Evolutionary conservation across 2,329 filamentous ascomycete species (phyloP).

Genomic region (Xylariaceae sp.): DNA sequence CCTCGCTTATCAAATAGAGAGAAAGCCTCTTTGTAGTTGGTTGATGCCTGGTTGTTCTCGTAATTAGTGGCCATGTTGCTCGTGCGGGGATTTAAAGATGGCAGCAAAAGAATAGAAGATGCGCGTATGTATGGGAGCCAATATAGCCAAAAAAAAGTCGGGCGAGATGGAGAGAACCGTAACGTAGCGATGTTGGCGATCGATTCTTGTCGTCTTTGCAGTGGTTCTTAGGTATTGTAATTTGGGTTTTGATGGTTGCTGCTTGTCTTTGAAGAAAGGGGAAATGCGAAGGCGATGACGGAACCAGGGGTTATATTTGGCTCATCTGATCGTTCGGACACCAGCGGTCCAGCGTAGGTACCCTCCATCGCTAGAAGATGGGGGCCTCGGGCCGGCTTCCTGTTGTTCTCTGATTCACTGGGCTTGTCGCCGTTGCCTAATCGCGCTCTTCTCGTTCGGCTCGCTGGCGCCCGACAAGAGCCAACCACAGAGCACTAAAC

Average conservation of each 20-base stretch:
- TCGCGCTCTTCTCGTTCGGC: constrained; percentile 7
- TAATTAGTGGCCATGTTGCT: constrained; percentile 33
- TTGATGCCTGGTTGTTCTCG: constrained; percentile 57
- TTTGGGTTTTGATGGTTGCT: neutral
- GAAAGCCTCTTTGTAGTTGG: constrained; percentile 99
- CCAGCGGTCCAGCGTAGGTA: no score
- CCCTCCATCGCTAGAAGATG: constrained; percentile 8
- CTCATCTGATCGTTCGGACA: constrained; percentile 11
- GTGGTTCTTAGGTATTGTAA: neutral
- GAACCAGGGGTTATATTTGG: constrained; percentile 6
- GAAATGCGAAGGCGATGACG: constrained; percentile 7
- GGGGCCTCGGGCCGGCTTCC: constrained; percentile 15
- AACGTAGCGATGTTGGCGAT: neutral
- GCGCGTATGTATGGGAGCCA: constrained; percentile 3
- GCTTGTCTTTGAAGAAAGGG: constrained; percentile 3
- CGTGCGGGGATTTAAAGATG: constrained; percentile 11
- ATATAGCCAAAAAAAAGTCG: constrained; percentile 6
- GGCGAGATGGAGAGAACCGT: neutral
- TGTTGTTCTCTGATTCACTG: neutral
- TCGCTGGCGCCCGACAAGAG: constrained; percentile 22
- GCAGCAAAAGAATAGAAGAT: constrained; percentile 13
- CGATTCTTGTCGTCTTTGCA: neutral
- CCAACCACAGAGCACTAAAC: constrained; percentile 27
- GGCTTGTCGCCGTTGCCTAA: constrained; percentile 10
- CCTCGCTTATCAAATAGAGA: constrained; percentile 99